Evolutionary conservation across 345 rosid genomes (phyloP), one percentile per base, ranked within the genome.

Genomic region (Syzygium jambos): DNA sequence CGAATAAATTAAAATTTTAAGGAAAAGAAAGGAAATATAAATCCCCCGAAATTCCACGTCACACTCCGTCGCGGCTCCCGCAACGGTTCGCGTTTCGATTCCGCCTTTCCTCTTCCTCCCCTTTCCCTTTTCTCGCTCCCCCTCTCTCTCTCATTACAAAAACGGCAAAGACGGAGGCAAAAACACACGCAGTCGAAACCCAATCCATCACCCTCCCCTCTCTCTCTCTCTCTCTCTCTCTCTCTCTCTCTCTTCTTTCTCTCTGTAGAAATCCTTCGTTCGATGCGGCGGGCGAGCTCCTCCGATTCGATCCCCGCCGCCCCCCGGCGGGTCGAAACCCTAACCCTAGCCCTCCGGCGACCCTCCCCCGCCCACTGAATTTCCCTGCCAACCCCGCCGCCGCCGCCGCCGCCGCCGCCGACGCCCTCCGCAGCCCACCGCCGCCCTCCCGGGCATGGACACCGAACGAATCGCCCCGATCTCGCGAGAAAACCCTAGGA

Each of bases 401-500:
- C 85, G 0, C 73, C n/a, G 12, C 29, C 43, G 4, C 14, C 65
- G 12, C n/a, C 61, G 11, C 23, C 61, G 11, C 43, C 23, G 14
- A 2, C 87, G 9, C 7, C 41, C n/a, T 6, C 19, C 51, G 6
- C 19, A 55, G 2, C 11, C 23, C 56, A 7, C 56, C 84, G 6
- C 19, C 77, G 2, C 11, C 23, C 56, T 21, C 56, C 84, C 43
- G 21, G 17, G 49, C 80, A 88, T 88, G 89, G 89, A 78, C 85
- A 78, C 55, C 52, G 87, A 77, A 85, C 54, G 84, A 25, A 29
- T 88, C 85, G 16, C 87, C 85, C 34, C 89, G 53, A 87, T 91
- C 52, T 85, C 88, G 78, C 86, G 88, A 25, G 85, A 91, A 84
- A 92, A 91, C 92, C 93, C 94, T 88, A 92, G 92, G 41, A 82